phyloP scores from a whole-genome alignment of 225 moss, liverwort and hornwort genomes.

The Pseudisothecium myosuroides region DNA sequence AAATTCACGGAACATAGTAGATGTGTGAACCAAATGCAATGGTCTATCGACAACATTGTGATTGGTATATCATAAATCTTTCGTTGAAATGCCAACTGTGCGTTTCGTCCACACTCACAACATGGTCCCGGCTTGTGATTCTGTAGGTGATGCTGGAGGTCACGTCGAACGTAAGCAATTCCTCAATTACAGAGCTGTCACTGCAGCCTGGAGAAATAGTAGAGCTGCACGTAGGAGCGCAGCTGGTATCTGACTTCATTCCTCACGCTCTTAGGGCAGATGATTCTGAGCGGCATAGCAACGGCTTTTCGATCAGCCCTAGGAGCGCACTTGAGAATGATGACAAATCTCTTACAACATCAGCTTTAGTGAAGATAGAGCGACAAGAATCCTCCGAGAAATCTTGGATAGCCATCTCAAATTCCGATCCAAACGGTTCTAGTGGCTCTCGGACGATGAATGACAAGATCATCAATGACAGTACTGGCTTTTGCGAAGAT shows the following conservation, averaged over 20 bases:
- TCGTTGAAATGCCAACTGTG: not conserved
- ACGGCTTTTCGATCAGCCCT: constrained; percentile 17
- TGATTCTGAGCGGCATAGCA: constrained; percentile 26
- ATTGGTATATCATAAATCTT: not conserved
- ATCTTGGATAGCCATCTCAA: constrained; percentile 15
- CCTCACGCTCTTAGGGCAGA: constrained; percentile 37
- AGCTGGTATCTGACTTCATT: constrained; percentile 66
- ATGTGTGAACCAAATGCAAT: not conserved
- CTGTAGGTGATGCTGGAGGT: constrained; percentile 76
- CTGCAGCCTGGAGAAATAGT: constrained; percentile 65
- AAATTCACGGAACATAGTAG: not conserved
- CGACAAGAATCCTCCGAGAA: constrained; percentile 10
- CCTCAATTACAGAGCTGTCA: constrained; percentile 55
- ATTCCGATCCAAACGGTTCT: not conserved
- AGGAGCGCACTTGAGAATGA: constrained; percentile 19
- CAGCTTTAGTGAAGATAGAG: not conserved
- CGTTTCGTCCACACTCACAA: not conserved
- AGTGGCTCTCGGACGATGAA: not conserved
- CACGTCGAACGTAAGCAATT: constrained; percentile 31
- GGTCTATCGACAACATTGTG: not conserved
- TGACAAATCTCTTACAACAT: constrained; percentile 3
- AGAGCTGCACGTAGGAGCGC: constrained; percentile 67
- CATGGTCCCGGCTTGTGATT: not conserved
- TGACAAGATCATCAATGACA: constrained; percentile 8
- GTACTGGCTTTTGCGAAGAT: constrained; percentile 17